phyloP scores from a whole-genome alignment of 768 basidiomycete species.

The Tylopilus rubrobrunneus region DNA sequence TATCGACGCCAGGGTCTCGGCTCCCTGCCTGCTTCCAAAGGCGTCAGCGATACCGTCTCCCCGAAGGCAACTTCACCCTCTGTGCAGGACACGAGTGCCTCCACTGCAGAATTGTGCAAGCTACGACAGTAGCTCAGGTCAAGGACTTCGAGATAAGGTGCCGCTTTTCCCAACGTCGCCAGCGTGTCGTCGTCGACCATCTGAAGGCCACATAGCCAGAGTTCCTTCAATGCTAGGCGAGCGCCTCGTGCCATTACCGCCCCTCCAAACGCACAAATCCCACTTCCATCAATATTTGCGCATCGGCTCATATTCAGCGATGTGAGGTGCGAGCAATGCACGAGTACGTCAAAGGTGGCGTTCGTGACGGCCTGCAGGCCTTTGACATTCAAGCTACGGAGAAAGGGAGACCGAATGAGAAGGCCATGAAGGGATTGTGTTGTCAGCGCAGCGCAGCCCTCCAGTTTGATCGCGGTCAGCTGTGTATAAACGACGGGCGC shows the following conservation, averaged over 20 bases:
- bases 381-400: constrained; percentile 59
- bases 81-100: constrained; percentile 62
- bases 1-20: constrained; percentile 44
- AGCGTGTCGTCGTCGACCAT: constrained; percentile 58
- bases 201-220: constrained; percentile 67
- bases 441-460: constrained; percentile 66
- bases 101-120: constrained; percentile 71
- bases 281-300: constrained; percentile 59
- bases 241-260: constrained; percentile 45
- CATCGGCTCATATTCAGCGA: constrained; percentile 73
- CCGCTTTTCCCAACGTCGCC: constrained; percentile 59
- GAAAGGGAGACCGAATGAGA: constrained; percentile 56
- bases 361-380: constrained; percentile 70
- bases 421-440: constrained; percentile 67
- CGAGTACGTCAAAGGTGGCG: constrained; percentile 67
- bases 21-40: constrained; percentile 65
- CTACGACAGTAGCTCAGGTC: constrained; percentile 73
- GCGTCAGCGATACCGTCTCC: constrained; percentile 48
- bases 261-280: constrained; percentile 47
- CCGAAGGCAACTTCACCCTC: constrained; percentile 23
- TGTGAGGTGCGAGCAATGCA: constrained; percentile 51
- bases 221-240: constrained; percentile 51
- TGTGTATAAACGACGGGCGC: constrained; percentile 50
- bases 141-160: constrained; percentile 71
- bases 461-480: constrained; percentile 65